Evolutionary conservation across 108 stramenopile species (phyloP).

Genomic region (Cyclotella distinguenda): DNA sequence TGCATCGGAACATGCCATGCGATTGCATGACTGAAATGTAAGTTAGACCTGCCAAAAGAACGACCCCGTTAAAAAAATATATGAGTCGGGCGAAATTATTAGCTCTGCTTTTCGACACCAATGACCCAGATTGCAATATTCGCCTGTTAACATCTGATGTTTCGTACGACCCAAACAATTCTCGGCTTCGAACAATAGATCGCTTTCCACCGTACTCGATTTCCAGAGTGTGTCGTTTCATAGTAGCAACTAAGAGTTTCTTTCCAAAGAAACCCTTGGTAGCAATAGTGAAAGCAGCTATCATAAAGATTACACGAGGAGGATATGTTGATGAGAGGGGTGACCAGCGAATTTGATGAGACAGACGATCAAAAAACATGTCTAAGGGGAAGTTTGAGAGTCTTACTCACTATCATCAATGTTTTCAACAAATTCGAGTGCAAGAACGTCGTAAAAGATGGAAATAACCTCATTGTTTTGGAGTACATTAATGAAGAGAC

Average conservation of each 20-base stretch:
- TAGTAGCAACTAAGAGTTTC: conserved; percentile 14
- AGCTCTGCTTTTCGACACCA: conserved; percentile 13
- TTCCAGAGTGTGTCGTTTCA: conserved; percentile 9
- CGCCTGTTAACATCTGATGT: not conserved
- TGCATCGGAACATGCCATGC: conserved; percentile 14
- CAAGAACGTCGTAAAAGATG: conserved; percentile 34
- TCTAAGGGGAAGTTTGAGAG: too few species aligned
- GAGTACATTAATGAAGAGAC: conserved; percentile 23
- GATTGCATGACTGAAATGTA: conserved; percentile 22
- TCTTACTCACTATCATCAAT: conserved; percentile 42
- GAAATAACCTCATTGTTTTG: conserved; percentile 26
- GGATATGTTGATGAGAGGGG: too few species aligned
- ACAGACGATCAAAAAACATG: too few species aligned
- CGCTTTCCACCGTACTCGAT: not conserved
- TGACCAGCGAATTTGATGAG: too few species aligned
- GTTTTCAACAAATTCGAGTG: conserved; percentile 22
- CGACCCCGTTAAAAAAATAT: conserved; percentile 17
- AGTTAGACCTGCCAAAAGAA: conserved; percentile 11
- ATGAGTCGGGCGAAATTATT: conserved; percentile 11
- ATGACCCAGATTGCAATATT: not conserved
- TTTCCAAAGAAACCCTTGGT: conserved; percentile 34
- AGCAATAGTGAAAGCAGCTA: conserved; percentile 17
- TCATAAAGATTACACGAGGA: too few species aligned
- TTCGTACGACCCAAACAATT: not conserved
- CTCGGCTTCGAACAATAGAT: not conserved